phyloP scores from a whole-genome alignment of 1,139 yeast species.

The Hemisphaericaspora xylofermentans region DNA sequence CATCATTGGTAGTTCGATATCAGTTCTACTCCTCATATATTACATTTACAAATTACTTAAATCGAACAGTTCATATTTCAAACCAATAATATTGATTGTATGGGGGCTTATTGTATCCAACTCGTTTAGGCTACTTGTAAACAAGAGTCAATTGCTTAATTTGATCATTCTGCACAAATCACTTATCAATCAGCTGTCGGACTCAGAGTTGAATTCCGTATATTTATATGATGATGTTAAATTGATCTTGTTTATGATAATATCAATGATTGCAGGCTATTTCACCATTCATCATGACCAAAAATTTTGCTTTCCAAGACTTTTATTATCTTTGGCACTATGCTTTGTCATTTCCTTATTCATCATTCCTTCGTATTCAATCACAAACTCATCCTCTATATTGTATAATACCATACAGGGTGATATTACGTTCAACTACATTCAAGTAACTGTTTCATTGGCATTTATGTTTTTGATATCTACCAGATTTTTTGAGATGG shows the following conservation, averaged over 20 bases:
- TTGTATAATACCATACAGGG: slow-evolving; percentile 1
- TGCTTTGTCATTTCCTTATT: slow-evolving; percentile 4
- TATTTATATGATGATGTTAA: background rate
- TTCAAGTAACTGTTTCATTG: slow-evolving; percentile 3
- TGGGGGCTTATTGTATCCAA: slow-evolving; percentile 11
- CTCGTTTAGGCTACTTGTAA: background rate
- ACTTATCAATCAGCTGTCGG: background rate
- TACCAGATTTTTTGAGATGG: background rate
- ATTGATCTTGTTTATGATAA: background rate
- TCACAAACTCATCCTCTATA: slow-evolving; percentile 4
- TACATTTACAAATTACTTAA: background rate
- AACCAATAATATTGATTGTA: slow-evolving; percentile 5
- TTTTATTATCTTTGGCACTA: slow-evolving; percentile 6
- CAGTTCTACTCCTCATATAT: slow-evolving; percentile 5
- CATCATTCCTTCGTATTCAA: slow-evolving; percentile 4
- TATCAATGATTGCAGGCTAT: slow-evolving; percentile 1
- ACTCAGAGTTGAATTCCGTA: background rate
- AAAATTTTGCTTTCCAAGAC: slow-evolving; percentile 1
- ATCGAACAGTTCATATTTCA: background rate
- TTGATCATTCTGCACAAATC: background rate
- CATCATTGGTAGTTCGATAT: slow-evolving; percentile 6
- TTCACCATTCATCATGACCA: background rate
- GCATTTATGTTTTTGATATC: background rate
- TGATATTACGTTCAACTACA: slow-evolving; percentile 4
- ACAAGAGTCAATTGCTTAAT: background rate